phyloP scores from a whole-genome alignment of 352 stramenopile species.

The Globisporangium abappressorium region DNA sequence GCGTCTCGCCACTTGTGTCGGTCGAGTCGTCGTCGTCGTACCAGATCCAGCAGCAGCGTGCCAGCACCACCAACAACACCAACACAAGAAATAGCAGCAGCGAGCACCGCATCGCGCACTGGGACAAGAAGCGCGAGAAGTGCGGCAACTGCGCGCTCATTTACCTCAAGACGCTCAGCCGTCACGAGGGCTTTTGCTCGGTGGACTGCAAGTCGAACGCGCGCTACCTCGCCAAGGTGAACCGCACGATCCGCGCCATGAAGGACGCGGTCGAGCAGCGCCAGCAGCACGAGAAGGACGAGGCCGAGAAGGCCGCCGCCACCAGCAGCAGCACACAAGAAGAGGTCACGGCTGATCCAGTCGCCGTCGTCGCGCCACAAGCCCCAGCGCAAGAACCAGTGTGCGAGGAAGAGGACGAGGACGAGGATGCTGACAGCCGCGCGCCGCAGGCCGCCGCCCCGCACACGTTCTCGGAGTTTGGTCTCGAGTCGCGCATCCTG shows the following conservation, averaged over 20 bases:
- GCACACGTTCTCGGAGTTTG: constrained; percentile 78
- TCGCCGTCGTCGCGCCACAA: constrained; percentile 1
- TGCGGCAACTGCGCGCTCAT: constrained; percentile 83
- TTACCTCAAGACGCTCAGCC: constrained; percentile 84
- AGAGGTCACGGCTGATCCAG: neutral
- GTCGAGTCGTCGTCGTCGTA: constrained; percentile 1
- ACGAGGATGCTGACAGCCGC: constrained; percentile 15
- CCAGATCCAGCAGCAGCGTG: neutral
- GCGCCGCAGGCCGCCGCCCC: constrained; percentile 4
- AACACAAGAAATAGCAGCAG: constrained; percentile 33
- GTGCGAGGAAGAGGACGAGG: neutral
- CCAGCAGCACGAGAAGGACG: constrained; percentile 31
- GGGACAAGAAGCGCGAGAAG: constrained; percentile 86
- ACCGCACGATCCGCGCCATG: constrained; percentile 77
- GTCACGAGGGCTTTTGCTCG: constrained; percentile 74
- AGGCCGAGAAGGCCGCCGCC: constrained; percentile 9
- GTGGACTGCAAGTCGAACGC: constrained; percentile 89
- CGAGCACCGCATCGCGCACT: constrained; percentile 55
- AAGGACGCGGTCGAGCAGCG: constrained; percentile 62
- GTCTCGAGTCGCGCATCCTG: constrained; percentile 57
- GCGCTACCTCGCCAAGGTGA: constrained; percentile 78
- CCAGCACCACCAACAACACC: neutral
- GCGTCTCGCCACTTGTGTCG: neutral
- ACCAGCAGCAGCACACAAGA: neutral
- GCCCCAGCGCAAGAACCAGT: neutral